Conservation (phyloP, 306 rosid genomes). For the Erythrophleum fordii region DNA sequence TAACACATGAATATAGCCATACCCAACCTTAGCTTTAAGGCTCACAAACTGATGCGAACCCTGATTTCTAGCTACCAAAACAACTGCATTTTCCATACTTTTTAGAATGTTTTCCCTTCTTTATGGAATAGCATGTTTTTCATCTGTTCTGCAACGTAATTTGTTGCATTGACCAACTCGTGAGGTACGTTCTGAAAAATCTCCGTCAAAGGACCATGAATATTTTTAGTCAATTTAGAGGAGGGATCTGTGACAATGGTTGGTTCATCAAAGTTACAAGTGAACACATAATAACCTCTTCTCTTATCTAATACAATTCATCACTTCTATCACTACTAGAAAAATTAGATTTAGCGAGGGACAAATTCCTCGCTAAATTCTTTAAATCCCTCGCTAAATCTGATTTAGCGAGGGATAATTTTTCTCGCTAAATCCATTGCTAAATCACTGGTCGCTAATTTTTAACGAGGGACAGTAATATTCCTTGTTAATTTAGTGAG, state of each 20-base stretch:
- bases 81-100: neutral
- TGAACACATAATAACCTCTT: neutral
- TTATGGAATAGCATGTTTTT: too few species aligned
- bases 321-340: too few species aligned
- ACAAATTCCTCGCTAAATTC: too few species aligned
- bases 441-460: too few species aligned
- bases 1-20: neutral
- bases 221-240: neutral
- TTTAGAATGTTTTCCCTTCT: neutral
- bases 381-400: too few species aligned
- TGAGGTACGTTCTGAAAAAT: too few species aligned
- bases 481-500: too few species aligned
- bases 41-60: neutral
- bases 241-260: neutral
- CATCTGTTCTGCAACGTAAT: neutral
- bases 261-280: neutral
- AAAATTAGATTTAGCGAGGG: too few species aligned
- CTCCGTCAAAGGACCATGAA: neutral
- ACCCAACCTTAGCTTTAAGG: neutral
- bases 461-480: too few species aligned
- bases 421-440: too few species aligned
- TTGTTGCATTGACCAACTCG: neutral
- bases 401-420: too few species aligned
- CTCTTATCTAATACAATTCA: neutral
- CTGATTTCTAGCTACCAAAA: neutral